Evolutionary conservation across 139 green algal species (phyloP).

Genomic region (Chlorella ohadii): DNA sequence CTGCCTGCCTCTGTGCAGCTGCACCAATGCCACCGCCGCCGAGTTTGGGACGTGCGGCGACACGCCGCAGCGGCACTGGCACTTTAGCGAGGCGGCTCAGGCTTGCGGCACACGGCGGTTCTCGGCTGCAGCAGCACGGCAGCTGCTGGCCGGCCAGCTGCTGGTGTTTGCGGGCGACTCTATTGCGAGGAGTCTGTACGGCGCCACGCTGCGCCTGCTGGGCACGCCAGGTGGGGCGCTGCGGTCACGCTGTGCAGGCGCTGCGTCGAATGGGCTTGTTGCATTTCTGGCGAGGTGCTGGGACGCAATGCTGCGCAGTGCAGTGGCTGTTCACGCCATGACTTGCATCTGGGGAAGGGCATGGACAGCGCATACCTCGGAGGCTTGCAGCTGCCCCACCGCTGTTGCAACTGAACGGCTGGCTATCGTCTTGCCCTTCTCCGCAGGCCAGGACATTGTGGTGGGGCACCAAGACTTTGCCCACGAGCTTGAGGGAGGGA

Average conservation of each 20-base stretch:
- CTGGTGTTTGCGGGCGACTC: slow-evolving; percentile 38
- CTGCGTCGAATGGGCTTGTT: too few species aligned
- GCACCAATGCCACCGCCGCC: background rate
- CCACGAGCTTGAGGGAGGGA: slow-evolving; percentile 14
- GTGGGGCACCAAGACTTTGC: slow-evolving; percentile 19
- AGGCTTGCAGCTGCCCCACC: too few species aligned
- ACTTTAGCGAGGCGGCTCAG: background rate
- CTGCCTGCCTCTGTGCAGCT: too few species aligned
- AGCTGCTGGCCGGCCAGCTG: background rate
- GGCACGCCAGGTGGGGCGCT: background rate
- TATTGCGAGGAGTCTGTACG: slow-evolving; percentile 15
- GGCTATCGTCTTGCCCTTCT: too few species aligned
- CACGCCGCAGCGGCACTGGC: slow-evolving; percentile 25
- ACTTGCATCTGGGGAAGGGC: too few species aligned
- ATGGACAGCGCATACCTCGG: too few species aligned
- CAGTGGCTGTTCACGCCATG: too few species aligned
- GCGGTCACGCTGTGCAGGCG: background rate
- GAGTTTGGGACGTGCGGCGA: slow-evolving; percentile 23
- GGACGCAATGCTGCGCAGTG: too few species aligned
- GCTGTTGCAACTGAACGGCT: too few species aligned
- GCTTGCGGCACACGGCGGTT: slow-evolving; percentile 13
- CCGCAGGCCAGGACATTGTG: slow-evolving; percentile 23
- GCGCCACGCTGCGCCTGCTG: slow-evolving; percentile 24
- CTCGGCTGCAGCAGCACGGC: background rate
- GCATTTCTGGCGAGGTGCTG: too few species aligned